These are phyloP conservation scores for Monosporascus sp. DNA, from an alignment of 2,329 filamentous ascomycete species.

Conservation along the genomic window DNA sequence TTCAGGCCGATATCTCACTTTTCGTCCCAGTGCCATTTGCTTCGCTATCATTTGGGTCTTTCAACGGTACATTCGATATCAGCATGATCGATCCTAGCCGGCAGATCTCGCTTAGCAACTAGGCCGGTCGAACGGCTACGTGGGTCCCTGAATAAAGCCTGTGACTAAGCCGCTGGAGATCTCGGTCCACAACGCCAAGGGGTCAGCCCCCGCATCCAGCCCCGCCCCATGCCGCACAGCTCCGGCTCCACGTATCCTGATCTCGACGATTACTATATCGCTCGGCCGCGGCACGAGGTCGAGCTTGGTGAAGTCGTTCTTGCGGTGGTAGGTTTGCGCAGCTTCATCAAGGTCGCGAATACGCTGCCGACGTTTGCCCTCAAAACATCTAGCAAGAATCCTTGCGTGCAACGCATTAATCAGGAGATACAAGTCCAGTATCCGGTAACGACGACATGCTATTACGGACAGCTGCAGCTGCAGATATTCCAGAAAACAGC, in stretches of 20 bases:
- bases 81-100: conserved; percentile 29
- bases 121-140: conserved; percentile 38
- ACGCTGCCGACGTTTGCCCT: conserved; percentile 37
- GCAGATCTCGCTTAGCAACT: conserved; percentile 30
- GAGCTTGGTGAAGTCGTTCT: conserved; percentile 45
- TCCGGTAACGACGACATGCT: no score
- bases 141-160: conserved; percentile 40
- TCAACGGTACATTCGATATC: conserved; percentile 23
- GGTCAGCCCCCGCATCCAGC: conserved; percentile 49
- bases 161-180: conserved; percentile 42
- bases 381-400: no score
- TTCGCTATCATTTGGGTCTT: conserved; percentile 1
- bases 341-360: conserved; percentile 45
- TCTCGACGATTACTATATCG: conserved; percentile 50
- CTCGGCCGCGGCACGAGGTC: conserved; percentile 37
- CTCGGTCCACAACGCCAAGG: conserved; percentile 49
- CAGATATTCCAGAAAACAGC: no score
- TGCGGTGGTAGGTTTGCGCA: conserved; percentile 48
- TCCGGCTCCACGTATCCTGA: conserved; percentile 51
- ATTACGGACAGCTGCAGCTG: no score
- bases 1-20: no score
- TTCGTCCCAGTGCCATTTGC: background rate
- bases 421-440: no score
- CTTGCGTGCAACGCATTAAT: no score
- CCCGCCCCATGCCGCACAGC: conserved; percentile 46